Percentiles rank a stretch among this genome's conserved stretches.
These are phyloP conservation scores for Eragrostis curvula DNA, from an alignment of 176 grass and related monocot species.

Conservation along the genomic window DNA sequence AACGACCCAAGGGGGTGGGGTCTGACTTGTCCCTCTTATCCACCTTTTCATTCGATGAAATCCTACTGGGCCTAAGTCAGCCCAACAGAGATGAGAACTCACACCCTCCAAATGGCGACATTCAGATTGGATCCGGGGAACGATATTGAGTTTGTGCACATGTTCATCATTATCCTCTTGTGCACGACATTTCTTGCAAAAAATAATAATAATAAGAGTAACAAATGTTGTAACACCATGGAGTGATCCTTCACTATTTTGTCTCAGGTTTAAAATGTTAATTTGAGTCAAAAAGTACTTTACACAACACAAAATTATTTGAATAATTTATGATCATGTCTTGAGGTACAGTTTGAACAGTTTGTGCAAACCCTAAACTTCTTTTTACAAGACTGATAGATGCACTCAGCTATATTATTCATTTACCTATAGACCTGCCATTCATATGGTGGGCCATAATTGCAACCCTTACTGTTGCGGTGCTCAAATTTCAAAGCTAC, in stretches of 20 bases:
- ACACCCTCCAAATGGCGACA: not conserved
- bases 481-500: slow-evolving; percentile 99
- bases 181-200: not conserved
- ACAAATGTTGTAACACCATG: not conserved
- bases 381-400: not conserved
- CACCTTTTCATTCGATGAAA: not conserved
- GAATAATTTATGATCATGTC: not conserved
- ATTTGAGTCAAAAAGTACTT: not conserved
- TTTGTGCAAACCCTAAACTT: slow-evolving; percentile 20
- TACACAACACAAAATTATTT: not conserved
- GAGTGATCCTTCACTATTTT: not conserved
- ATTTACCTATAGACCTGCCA: slow-evolving; percentile 98
- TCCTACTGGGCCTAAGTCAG: not conserved
- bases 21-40: not conserved
- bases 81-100: not conserved
- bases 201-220: not conserved
- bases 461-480: slow-evolving; percentile 97
- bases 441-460: slow-evolving; percentile 96
- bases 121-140: not conserved
- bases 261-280: slow-evolving; percentile 19
- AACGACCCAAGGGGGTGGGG: not conserved
- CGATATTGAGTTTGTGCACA: not conserved
- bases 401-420: slow-evolving; percentile 26
- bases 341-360: slow-evolving; percentile 27
- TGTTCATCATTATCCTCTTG: not conserved